phyloP scores from a whole-genome alignment of 140 eudicot genomes.

The Anethum foeniculum region DNA sequence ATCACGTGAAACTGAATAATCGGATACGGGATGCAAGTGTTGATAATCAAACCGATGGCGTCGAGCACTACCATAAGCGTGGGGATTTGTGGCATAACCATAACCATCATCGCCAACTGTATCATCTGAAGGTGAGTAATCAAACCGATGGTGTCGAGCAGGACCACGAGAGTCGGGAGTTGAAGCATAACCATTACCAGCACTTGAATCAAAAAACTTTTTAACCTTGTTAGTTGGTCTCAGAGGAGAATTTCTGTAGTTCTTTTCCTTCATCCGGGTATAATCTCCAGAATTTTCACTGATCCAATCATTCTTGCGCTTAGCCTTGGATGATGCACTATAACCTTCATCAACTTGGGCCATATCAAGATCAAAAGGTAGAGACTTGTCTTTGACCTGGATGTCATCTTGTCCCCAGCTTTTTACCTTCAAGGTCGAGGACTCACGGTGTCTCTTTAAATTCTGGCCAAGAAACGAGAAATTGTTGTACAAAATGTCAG shows the following conservation, averaged over 20 bases:
- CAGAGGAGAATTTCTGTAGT: constrained; percentile 39
- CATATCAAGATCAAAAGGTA: constrained; percentile 45
- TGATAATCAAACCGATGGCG: constrained; percentile 27
- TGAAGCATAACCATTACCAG: constrained; percentile 25
- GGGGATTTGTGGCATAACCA: constrained; percentile 27
- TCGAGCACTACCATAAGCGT: constrained; percentile 27
- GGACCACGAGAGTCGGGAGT: constrained; percentile 26
- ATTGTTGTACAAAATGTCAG: not conserved
- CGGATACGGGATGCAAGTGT: constrained; percentile 25
- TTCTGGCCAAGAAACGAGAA: constrained; percentile 24
- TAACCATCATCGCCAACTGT: constrained; percentile 13
- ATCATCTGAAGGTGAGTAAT: constrained; percentile 36
- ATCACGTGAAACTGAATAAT: constrained; percentile 40
- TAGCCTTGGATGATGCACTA: constrained; percentile 37
- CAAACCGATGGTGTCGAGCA: constrained; percentile 26
- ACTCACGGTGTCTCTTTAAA: constrained; percentile 46
- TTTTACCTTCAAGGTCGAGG: constrained; percentile 40
- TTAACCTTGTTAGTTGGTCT: constrained; percentile 33
- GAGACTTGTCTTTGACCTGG: constrained; percentile 33
- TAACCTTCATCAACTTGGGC: constrained; percentile 24
- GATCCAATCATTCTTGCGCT: constrained; percentile 53
- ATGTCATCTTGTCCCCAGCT: constrained; percentile 29
- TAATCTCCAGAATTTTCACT: constrained; percentile 48
- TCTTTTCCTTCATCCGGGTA: constrained; percentile 6
- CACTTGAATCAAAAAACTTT: constrained; percentile 14